Evolutionary conservation across 768 basidiomycete genomes (phyloP), one percentile per base, ranked within the genome.

Genomic region (Daedalea quercina): DNA sequence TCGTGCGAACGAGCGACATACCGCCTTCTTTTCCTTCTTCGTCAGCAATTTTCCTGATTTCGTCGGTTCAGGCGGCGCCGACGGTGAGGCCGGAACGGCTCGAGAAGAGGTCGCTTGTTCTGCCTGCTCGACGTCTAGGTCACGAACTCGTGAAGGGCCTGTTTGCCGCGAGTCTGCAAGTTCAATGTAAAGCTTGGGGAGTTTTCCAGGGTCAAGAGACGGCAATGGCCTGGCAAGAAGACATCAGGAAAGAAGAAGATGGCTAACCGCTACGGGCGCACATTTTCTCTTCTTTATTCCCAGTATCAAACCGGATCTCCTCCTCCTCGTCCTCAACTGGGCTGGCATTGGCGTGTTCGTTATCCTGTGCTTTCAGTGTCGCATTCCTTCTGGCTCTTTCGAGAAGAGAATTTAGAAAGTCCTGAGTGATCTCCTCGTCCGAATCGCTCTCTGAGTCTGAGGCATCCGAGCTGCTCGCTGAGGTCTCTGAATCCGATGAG

Each of bases 21-120:
- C 89, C 57, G 80, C 83, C 68, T 84, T 89, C 67, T 74, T 77
- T 65, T 89, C 75, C 58, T 76, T 85, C 64, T 81, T 90, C 13
- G 85, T 91, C 42, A 90, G 67, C 8, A 79, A 76, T 64, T 81
- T 82, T 43, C 87, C 86, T 34, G 75, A 73, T 53, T 79, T 79
- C 42, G 76, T 75, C 2, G 83, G 66, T 55, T 81, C 78, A 12
- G 80, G 77, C 15, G 84, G 82, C 17, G 80, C 80, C 47, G 77
- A 67, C 33, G 87, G 88, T 3, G 83, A 79, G 26, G 79, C 75
- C 43, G 85, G 88, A 6, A 67, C 70, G 37, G 70, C 67, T 20
- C 62, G 68, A 20, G 73, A 74, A 12, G 79, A 75, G n/a, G 78
- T 71, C 9, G 77, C 77, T 53, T 71, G 70, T 66, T 78, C 76